phyloP scores from a whole-genome alignment of 306 rosid genomes.

The Sindora glabra region DNA sequence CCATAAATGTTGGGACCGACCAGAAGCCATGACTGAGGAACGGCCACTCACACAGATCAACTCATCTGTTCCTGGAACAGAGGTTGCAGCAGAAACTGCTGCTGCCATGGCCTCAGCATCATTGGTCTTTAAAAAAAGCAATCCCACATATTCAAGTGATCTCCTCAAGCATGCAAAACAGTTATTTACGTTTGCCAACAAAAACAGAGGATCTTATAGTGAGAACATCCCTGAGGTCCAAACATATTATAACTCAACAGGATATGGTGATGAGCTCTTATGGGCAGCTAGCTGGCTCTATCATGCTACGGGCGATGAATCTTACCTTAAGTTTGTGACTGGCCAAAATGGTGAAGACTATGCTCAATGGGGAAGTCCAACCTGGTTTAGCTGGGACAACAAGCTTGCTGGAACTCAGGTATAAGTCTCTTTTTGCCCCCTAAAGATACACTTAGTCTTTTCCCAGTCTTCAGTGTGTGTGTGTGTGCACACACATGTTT shows the following conservation, averaged over 20 bases:
- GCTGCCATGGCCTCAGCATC: slow-evolving; percentile 99
- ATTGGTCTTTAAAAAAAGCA: slow-evolving; percentile 60
- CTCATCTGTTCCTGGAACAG: slow-evolving; percentile 70
- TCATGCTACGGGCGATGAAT: slow-evolving; percentile 72
- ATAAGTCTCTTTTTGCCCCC: not conserved
- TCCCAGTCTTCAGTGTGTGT: not conserved
- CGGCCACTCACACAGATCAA: slow-evolving; percentile 82
- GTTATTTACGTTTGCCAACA: slow-evolving; percentile 75
- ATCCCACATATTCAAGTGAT: slow-evolving; percentile 51
- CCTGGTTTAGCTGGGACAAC: slow-evolving; percentile 99
- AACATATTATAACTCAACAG: slow-evolving; percentile 80
- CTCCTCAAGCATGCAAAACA: slow-evolving; percentile 85
- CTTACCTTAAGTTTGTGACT: slow-evolving; percentile 63
- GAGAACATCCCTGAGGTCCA: slow-evolving; percentile 59
- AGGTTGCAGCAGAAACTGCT: slow-evolving; percentile 89
- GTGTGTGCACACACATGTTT: too few species aligned
- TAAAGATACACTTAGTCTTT: not conserved
- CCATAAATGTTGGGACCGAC: slow-evolving; percentile 85
- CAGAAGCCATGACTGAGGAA: slow-evolving; percentile 60
- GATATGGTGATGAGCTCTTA: slow-evolving; percentile 87
- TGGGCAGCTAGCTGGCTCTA: slow-evolving; percentile 99
- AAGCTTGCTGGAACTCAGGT: slow-evolving; percentile 96
- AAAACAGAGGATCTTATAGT: slow-evolving; percentile 49
- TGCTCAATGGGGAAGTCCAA: slow-evolving; percentile 74
- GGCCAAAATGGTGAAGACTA: slow-evolving; percentile 54